These are phyloP conservation scores for Phlebopus sp. DNA, from an alignment of 1,284 basidiomycete genomes.

Conservation along the genomic window DNA sequence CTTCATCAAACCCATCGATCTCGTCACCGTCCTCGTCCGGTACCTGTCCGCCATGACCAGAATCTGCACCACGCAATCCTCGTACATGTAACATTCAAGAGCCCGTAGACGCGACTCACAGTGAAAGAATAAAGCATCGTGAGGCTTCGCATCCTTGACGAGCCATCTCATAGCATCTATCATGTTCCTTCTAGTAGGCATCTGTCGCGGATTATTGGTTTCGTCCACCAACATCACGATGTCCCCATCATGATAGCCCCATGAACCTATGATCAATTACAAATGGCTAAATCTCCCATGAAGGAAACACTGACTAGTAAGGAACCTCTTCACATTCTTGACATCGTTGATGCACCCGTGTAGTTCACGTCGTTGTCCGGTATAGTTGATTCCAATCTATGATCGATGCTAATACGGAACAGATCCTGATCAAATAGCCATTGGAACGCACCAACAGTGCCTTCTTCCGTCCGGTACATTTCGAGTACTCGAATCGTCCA, in stretches of 20 bases:
- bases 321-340: constrained; percentile 64
- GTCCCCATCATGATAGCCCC: constrained; percentile 67
- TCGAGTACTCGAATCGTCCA: constrained; percentile 57
- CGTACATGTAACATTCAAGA: neutral
- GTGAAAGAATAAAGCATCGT: constrained; percentile 89
- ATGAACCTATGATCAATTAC: constrained; percentile 42
- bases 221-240: constrained; percentile 83
- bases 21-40: constrained; percentile 70
- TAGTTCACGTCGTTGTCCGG: constrained; percentile 58
- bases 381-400: constrained; percentile 79
- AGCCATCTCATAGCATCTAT: constrained; percentile 86
- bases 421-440: neutral
- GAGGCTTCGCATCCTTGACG: constrained; percentile 65
- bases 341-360: constrained; percentile 86
- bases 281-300: neutral
- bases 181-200: constrained; percentile 79
- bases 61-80: constrained; percentile 41
- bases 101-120: constrained; percentile 45
- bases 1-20: constrained; percentile 67
- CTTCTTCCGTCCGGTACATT: constrained; percentile 67
- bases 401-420: neutral
- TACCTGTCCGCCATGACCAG: constrained; percentile 84
- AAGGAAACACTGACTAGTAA: constrained; percentile 53
- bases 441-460: constrained; percentile 63
- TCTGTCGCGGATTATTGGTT: constrained; percentile 49